Base-by-base conservation (phyloP, 2,329 filamentous ascomycete genomes). In the Eurotiales sp. region DNA sequence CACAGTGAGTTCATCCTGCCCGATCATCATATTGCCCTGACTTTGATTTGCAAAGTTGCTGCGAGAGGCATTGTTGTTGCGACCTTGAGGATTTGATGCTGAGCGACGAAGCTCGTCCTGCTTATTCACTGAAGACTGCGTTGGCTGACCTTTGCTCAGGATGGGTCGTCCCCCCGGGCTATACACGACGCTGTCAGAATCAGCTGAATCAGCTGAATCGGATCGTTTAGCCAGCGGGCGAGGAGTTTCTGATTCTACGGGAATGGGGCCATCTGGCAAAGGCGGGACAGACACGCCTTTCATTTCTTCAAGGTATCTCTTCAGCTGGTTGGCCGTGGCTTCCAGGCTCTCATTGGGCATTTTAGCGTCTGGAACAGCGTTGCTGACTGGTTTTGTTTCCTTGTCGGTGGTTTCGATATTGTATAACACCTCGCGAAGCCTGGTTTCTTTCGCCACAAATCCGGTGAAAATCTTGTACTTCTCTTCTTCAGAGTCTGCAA, bases 131-230 rank as follows among this genome's bases (percentile, higher is more conserved):
- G 47, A 11, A 46, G 4, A 46, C n/a, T 36, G 40, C 36, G 27
- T 36, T 40, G 23, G 47, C 39, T 21, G 23, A 12, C 25, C 61
- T 56, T 25, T 61, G 61, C 54, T 60, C 15, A 77, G 54, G 10
- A 77, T 70, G 8, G 79, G 78, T 27, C 79, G 68, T 7, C 79
- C 79, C 19, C 78, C 79, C 17, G 78, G 76, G 54, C 77, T 81
- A 54, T 80, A 81, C 34, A 70, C 65, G 36, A 65, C 61, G 53
- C 65, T 67, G 52, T 65, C 64, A 12, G 36, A 37, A 42, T 54
- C 47, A 8, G 15, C 40, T 12, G 42, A 37, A 14, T 39, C 41
- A n/a, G 43, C 34, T 36, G n/a, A n/a, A n/a, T n/a, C n/a, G n/a
- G n/a, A n/a, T n/a, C n/a, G n/a, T n/a, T n/a, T n/a, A n/a, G n/a